phyloP scores from a whole-genome alignment of 2,329 filamentous ascomycete species.

The Xylaria sp. region DNA sequence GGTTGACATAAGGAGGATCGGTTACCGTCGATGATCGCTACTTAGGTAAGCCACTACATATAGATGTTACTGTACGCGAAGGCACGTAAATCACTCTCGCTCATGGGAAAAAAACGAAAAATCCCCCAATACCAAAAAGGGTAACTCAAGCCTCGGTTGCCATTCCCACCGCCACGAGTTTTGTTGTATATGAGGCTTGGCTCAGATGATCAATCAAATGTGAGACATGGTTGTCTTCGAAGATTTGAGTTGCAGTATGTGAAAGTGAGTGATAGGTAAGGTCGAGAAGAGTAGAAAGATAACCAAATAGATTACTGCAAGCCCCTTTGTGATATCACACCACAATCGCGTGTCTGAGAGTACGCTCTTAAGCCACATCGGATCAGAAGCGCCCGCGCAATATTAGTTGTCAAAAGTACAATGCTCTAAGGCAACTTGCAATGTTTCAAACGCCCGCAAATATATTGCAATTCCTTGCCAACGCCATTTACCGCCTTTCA shows the following conservation, averaged over 20 bases:
- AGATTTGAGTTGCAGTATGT: not conserved
- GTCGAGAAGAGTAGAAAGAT: not conserved
- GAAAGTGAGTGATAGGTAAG: not conserved
- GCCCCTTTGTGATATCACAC: slow-evolving; percentile 27
- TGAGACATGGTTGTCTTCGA: slow-evolving; percentile 19
- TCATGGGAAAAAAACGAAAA: not conserved
- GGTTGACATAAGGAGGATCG: not conserved
- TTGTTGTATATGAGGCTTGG: not conserved
- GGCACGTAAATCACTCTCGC: not conserved
- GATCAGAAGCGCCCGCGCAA: not conserved
- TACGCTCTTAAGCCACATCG: slow-evolving; percentile 12
- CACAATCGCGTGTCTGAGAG: slow-evolving; percentile 1
- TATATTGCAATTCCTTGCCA: not conserved
- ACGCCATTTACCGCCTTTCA: not conserved
- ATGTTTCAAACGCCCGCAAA: not conserved
- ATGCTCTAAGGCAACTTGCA: not conserved
- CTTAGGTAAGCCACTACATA: not conserved
- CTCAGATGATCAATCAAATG: slow-evolving; percentile 12
- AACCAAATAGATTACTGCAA: slow-evolving; percentile 18
- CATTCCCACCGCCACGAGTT: not conserved
- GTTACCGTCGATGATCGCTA: not conserved
- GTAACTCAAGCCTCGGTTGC: slow-evolving; percentile 4
- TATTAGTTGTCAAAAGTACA: not conserved
- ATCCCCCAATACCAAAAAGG: too few species aligned
- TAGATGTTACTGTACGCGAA: not conserved